Evolutionary conservation across 345 rosid species (phyloP).

Genomic region (Sisymbrium altissimum): DNA sequence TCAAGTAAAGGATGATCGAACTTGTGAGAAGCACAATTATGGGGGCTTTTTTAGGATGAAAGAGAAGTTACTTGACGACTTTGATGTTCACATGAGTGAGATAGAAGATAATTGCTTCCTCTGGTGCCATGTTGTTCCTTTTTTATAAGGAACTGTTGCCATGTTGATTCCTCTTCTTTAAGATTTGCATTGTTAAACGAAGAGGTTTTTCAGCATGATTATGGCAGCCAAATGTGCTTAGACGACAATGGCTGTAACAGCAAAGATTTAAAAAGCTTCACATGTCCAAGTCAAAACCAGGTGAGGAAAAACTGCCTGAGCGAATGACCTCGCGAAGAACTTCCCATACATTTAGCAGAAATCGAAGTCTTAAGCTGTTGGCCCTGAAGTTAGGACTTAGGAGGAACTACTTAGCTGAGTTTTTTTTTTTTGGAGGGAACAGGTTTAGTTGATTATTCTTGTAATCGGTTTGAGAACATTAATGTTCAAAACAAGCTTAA

Average conservation of each 20-base stretch:
- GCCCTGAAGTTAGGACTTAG: not conserved
- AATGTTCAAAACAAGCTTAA: not conserved
- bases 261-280: not conserved
- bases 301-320: not conserved
- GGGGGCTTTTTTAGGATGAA: not conserved
- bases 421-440: not conserved
- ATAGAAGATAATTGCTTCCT: not conserved
- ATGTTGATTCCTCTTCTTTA: not conserved
- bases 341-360: not conserved
- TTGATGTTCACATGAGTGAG: not conserved
- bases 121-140: not conserved
- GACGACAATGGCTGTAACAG: not conserved
- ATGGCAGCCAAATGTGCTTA: slow-evolving; percentile 2
- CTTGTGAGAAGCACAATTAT: no score
- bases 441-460: not conserved
- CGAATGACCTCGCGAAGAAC: not conserved
- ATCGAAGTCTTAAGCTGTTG: not conserved
- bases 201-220: not conserved
- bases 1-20: no score
- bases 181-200: slow-evolving; percentile 2
- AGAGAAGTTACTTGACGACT: not conserved
- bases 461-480: not conserved
- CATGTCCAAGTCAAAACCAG: not conserved
- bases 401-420: not conserved
- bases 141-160: not conserved